Percentiles rank a stretch among this genome's conserved stretches.
Conservation (phyloP, 2,329 filamentous ascomycete species). For the Aureobasidium mangrovei region DNA sequence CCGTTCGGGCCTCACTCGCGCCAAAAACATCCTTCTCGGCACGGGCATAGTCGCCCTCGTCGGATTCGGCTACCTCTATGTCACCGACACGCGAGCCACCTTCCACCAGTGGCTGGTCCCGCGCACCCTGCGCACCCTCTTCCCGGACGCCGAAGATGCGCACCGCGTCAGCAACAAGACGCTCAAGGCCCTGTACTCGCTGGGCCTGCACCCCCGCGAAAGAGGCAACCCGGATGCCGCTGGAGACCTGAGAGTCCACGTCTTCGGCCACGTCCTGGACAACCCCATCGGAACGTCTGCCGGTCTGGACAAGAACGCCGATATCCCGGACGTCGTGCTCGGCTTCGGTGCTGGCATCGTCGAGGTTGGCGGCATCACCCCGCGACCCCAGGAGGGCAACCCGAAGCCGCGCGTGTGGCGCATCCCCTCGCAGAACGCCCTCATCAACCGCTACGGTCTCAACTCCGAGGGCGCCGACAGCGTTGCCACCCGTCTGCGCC, state of each 20-base stretch:
- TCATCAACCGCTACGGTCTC: slow-evolving; percentile 94
- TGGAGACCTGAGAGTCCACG: slow-evolving; percentile 48
- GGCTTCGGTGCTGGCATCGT: slow-evolving; percentile 78
- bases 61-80: slow-evolving; percentile 41
- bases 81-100: slow-evolving; percentile 46
- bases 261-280: slow-evolving; percentile 68
- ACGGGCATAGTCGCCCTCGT: slow-evolving; percentile 44
- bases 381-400: slow-evolving; percentile 81
- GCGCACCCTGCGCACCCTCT: slow-evolving; percentile 55
- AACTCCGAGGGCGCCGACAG: slow-evolving; percentile 86
- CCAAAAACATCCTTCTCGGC: slow-evolving; percentile 45
- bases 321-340: slow-evolving; percentile 77
- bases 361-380: slow-evolving; percentile 86
- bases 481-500: slow-evolving; percentile 69
- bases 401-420: slow-evolving; percentile 81
- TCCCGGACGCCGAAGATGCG: slow-evolving; percentile 80
- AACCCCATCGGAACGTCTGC: slow-evolving; percentile 95
- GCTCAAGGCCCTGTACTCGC: slow-evolving; percentile 62
- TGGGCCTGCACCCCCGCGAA: slow-evolving; percentile 75
- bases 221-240: slow-evolving; percentile 52
- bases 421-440: slow-evolving; percentile 68
- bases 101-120: slow-evolving; percentile 47
- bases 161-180: slow-evolving; percentile 68
- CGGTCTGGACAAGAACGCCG: slow-evolving; percentile 88
- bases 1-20: slow-evolving; percentile 34